phyloP scores from a whole-genome alignment of 106 monocot genomes.

The Vanilla planifolia region DNA sequence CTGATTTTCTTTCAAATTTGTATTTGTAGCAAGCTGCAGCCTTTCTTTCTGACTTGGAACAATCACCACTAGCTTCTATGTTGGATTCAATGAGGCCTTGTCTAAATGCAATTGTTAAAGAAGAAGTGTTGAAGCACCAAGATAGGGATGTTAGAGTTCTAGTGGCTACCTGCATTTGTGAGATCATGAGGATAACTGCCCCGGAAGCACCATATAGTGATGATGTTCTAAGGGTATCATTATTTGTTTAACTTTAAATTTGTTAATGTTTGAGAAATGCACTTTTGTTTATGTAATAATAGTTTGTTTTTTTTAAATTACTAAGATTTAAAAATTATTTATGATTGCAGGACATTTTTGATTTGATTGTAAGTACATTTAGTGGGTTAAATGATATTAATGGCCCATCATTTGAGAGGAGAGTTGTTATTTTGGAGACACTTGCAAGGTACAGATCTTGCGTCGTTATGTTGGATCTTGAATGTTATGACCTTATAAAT shows the following conservation, averaged over 20 bases:
- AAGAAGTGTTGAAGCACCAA: conserved; percentile 69
- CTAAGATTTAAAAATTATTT: conserved; percentile 1
- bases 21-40: conserved; percentile 67
- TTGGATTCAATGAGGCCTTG: conserved; percentile 58
- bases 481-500: conserved; percentile 83
- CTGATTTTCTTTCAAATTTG: conserved; percentile 7
- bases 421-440: conserved; percentile 86
- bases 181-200: conserved; percentile 89
- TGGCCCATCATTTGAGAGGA: conserved; percentile 76
- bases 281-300: too few relatives aligned
- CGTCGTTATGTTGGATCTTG: conserved; percentile 98
- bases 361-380: conserved; percentile 81
- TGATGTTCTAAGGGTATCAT: conserved; percentile 69
- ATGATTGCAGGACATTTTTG: conserved; percentile 94
- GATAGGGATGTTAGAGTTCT: conserved; percentile 87
- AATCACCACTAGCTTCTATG: conserved; percentile 61
- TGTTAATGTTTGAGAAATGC: not conserved
- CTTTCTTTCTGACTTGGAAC: conserved; percentile 63
- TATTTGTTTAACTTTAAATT: conserved; percentile 2
- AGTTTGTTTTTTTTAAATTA: too few relatives aligned
- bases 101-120: conserved; percentile 62
- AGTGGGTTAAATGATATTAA: conserved; percentile 65
- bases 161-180: conserved; percentile 88
- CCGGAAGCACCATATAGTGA: conserved; percentile 96
- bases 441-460: conserved; percentile 90